These are phyloP conservation scores for Cutaneotrichosporon cutaneum DNA, from an alignment of 1,284 basidiomycete genomes.

Conservation along the genomic window DNA sequence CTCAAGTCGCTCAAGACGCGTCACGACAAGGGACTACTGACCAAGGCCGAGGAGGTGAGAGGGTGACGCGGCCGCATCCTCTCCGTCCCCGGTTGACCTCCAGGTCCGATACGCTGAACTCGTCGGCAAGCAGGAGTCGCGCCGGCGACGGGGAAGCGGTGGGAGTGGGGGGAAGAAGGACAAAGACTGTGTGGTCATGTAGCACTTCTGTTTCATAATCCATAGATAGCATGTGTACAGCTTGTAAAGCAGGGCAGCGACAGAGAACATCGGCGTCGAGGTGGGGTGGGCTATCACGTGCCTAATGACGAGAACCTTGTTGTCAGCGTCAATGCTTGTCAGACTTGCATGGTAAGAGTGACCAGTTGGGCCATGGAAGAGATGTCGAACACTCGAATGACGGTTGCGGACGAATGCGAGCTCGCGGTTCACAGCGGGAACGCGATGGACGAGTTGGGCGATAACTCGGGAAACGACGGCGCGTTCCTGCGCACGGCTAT, in stretches of 20 bases:
- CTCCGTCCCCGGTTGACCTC: constrained; percentile 6
- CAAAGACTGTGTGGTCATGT: constrained; percentile 29
- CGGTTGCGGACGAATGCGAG: too few relatives aligned
- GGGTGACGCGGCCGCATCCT: constrained; percentile 11
- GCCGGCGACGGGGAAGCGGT: constrained; percentile 32
- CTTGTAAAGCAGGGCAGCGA: neutral
- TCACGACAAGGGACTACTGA: constrained; percentile 51
- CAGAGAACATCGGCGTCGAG: neutral
- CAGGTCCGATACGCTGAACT: constrained; percentile 52
- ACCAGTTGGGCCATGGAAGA: too few relatives aligned
- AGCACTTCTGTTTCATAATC: neutral
- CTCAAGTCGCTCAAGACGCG: constrained; percentile 48
- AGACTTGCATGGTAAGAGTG: too few relatives aligned
- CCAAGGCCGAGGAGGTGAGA: constrained; percentile 53
- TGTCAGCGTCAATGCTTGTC: too few relatives aligned
- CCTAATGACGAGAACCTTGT: too few relatives aligned
- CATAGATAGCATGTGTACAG: neutral
- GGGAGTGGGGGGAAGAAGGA: constrained; percentile 23
- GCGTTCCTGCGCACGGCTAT: neutral
- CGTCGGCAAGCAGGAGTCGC: constrained; percentile 40
- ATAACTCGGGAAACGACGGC: neutral
- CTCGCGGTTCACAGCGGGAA: neutral
- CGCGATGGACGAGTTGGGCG: constrained; percentile 1
- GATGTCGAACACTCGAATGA: too few relatives aligned
- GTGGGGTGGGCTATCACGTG: neutral